These are phyloP conservation scores for Paramecium pentaurelia DNA, from an alignment of 73 alveolate genomes.

Conservation along the genomic window DNA sequence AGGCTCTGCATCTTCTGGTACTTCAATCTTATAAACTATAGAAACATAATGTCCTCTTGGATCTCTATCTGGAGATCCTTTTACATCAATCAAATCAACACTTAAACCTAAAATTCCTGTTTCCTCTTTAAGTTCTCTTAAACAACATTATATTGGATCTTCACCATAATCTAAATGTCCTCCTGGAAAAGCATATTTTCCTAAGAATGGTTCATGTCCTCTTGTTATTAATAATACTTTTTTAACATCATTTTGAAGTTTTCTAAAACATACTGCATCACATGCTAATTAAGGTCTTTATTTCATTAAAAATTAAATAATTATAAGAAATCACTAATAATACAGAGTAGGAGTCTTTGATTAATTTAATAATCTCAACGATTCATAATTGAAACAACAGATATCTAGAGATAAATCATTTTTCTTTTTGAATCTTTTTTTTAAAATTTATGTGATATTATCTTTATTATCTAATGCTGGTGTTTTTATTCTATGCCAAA, in stretches of 20 bases:
- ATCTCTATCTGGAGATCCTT: conserved; percentile 97
- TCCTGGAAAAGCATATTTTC: conserved; percentile 98
- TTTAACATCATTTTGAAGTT: conserved; percentile 67
- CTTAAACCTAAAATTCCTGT: conserved; percentile 84
- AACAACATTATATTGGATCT: conserved; percentile 90
- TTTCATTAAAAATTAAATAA: background rate
- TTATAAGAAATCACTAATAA: background rate
- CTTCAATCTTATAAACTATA: conserved; percentile 86
- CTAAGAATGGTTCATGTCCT: conserved; percentile 84
- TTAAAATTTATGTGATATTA: background rate
- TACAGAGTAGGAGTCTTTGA: background rate
- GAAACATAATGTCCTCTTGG: conserved; percentile 97
- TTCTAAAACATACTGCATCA: conserved; percentile 91
- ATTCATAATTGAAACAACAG: background rate
- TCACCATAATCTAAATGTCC: conserved; percentile 98
- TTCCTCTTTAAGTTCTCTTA: conserved; percentile 97
- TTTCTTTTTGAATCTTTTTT: background rate
- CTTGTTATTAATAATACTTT: conserved; percentile 88
- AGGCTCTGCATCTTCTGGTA: conserved; percentile 82
- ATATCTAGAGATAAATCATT: background rate
- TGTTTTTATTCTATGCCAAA: background rate
- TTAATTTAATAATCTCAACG: background rate
- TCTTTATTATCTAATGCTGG: background rate
- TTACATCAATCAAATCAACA: conserved; percentile 89
- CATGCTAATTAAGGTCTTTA: conserved; percentile 84